phyloP scores from a whole-genome alignment of 495 filamentous ascomycete genomes.

The Staphylotrichum longicolle region DNA sequence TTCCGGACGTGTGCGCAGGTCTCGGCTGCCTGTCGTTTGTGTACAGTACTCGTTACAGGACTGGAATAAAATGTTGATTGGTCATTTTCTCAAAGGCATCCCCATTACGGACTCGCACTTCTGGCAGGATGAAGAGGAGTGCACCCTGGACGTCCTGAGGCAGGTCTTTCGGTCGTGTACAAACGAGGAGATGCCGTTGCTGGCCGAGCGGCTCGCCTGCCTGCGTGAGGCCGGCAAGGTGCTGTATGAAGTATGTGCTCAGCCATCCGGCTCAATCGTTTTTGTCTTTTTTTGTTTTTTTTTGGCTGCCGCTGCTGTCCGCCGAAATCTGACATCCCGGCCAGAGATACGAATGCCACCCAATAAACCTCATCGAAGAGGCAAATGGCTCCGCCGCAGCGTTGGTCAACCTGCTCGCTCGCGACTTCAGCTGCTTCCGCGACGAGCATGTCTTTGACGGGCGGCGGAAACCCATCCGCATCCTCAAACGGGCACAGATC shows the following conservation, averaged over 20 bases:
- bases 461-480: constrained; percentile 62
- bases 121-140: constrained; percentile 77
- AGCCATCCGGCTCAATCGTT: background rate
- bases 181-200: constrained; percentile 80
- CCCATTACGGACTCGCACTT: constrained; percentile 87
- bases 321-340: constrained; percentile 20
- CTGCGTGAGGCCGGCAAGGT: constrained; percentile 82
- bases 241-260: constrained; percentile 68
- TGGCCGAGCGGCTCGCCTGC: constrained; percentile 73
- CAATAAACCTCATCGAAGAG: constrained; percentile 69
- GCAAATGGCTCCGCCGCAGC: constrained; percentile 77
- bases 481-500: constrained; percentile 94
- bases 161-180: constrained; percentile 86
- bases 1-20: background rate
- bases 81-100: constrained; percentile 53
- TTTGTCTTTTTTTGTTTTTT: constrained; percentile 20
- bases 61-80: background rate
- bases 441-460: constrained; percentile 74
- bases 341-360: constrained; percentile 75
- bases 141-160: constrained; percentile 67
- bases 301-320: constrained; percentile 1
- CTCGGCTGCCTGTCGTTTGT: background rate
- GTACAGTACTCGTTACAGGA: background rate
- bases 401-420: constrained; percentile 77
- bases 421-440: constrained; percentile 80